Percentiles rank a stretch among this genome's conserved stretches.
phyloP scores from a whole-genome alignment of 805 yeast species.

The Ogataea saltuana region DNA sequence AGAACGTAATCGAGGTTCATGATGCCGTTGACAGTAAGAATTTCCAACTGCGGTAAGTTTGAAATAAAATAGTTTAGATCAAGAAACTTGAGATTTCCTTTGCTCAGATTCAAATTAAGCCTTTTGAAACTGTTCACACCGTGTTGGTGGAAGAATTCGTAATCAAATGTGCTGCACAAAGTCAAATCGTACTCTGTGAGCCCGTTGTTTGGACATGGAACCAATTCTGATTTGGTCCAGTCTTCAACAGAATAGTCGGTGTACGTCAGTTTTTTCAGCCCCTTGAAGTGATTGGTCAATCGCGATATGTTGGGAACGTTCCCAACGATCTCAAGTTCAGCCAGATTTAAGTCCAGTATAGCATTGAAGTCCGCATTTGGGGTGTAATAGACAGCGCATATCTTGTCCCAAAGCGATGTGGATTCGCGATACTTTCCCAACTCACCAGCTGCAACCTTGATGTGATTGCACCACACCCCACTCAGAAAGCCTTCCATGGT shows the following conservation, averaged over 20 bases:
- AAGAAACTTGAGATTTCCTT: conserved; percentile 1
- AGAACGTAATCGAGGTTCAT: conserved; percentile 7
- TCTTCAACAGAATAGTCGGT: conserved; percentile 9
- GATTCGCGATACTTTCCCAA: background rate
- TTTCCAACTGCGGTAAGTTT: conserved; percentile 13
- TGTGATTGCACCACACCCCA: background rate
- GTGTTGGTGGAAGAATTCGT: conserved; percentile 5
- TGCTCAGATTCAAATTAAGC: conserved; percentile 12
- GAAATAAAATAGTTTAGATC: conserved; percentile 18
- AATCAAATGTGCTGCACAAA: conserved; percentile 1
- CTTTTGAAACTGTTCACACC: conserved; percentile 13
- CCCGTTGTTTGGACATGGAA: conserved; percentile 5
- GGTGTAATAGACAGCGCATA: background rate
- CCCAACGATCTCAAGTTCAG: conserved; percentile 12
- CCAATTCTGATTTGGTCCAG: background rate
- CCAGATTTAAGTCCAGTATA: background rate
- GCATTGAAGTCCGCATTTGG: background rate
- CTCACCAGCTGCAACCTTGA: background rate
- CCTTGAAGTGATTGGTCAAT: background rate
- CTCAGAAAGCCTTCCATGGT: background rate
- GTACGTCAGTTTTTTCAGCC: conserved; percentile 9
- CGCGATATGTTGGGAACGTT: background rate
- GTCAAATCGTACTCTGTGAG: conserved; percentile 9
- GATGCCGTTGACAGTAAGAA: conserved; percentile 18
- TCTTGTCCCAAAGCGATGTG: background rate